phyloP scores from a whole-genome alignment of 78 protist species.

The Dictyostelium purpureum region DNA sequence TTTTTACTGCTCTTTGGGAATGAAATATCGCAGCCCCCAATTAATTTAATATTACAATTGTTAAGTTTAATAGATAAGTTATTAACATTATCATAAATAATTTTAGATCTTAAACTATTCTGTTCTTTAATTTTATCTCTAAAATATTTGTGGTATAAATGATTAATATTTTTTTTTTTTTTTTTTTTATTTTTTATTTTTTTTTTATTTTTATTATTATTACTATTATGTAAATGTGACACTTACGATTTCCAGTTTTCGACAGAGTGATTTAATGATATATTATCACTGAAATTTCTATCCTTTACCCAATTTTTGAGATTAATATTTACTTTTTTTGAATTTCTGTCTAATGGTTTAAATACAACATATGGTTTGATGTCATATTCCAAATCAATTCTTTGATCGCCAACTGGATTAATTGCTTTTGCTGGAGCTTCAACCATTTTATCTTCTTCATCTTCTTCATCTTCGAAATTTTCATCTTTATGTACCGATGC shows the following conservation, averaged over 20 bases:
- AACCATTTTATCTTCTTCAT: not conserved
- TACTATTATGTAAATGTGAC: not conserved
- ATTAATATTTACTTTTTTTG: too few relatives aligned
- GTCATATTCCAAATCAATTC: too few relatives aligned
- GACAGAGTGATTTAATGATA: too few relatives aligned
- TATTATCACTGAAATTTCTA: too few relatives aligned
- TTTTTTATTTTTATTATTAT: not conserved
- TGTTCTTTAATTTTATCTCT: slow-evolving; percentile 2
- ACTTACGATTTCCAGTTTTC: not conserved
- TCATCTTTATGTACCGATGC: not conserved
- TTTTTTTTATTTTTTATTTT: not conserved
- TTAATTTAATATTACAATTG: slow-evolving; percentile 20
- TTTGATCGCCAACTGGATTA: too few relatives aligned
- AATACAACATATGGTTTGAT: too few relatives aligned
- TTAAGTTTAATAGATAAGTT: not conserved
- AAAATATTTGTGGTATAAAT: too few relatives aligned
- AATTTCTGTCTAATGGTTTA: too few relatives aligned
- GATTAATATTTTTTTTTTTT: not conserved
- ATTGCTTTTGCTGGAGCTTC: too few relatives aligned
- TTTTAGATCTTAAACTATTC: not conserved
- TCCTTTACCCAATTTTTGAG: too few relatives aligned
- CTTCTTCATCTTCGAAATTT: not conserved
- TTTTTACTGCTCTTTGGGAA: slow-evolving; percentile 75
- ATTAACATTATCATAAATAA: not conserved
- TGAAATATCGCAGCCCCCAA: slow-evolving; percentile 86